A percentile compares a stretch with the other conserved stretches of the same genome.
Conservation (phyloP, 2,329 filamentous ascomycete species). For the Corinectria fuckeliana region DNA sequence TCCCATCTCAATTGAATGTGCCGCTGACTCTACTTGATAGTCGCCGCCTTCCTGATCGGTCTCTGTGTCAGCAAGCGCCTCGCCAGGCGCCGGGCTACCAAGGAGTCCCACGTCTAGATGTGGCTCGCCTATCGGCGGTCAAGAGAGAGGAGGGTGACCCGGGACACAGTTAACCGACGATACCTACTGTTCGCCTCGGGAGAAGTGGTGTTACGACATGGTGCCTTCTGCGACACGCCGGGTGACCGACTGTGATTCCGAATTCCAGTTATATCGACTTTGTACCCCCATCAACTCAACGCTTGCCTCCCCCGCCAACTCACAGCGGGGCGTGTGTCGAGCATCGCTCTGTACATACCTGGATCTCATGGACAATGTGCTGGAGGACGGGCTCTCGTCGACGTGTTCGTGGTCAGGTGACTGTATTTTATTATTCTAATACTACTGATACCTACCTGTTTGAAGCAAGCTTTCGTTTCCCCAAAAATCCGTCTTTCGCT, state of each 20-base stretch:
- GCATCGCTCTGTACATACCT: conserved; percentile 37
- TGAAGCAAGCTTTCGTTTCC: conserved; percentile 33
- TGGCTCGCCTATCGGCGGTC: conserved; percentile 15
- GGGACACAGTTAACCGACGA: conserved; percentile 28
- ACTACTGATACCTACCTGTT: conserved; percentile 45
- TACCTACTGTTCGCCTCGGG: conserved; percentile 24
- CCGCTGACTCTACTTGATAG: conserved; percentile 34
- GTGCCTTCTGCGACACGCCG: conserved; percentile 38
- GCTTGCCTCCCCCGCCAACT: conserved; percentile 27
- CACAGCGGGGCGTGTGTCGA: conserved; percentile 19
- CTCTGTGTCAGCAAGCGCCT: conserved; percentile 44
- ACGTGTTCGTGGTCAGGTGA: conserved; percentile 39
- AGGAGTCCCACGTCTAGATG: conserved; percentile 38
- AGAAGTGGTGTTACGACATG: conserved; percentile 36
- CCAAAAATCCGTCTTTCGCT: not conserved
- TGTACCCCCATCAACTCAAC: conserved; percentile 23
- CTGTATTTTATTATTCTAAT: conserved; percentile 44
- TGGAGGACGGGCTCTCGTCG: conserved; percentile 41
- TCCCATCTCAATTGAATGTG: not conserved
- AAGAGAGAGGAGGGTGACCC: conserved; percentile 34
- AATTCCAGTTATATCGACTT: conserved; percentile 36
- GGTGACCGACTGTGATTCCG: conserved; percentile 41
- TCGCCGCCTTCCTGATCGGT: conserved; percentile 42
- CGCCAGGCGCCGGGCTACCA: conserved; percentile 43
- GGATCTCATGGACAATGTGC: conserved; percentile 37